phyloP scores from a whole-genome alignment of 139 green algal genomes.

The Picochlorum sp. region DNA sequence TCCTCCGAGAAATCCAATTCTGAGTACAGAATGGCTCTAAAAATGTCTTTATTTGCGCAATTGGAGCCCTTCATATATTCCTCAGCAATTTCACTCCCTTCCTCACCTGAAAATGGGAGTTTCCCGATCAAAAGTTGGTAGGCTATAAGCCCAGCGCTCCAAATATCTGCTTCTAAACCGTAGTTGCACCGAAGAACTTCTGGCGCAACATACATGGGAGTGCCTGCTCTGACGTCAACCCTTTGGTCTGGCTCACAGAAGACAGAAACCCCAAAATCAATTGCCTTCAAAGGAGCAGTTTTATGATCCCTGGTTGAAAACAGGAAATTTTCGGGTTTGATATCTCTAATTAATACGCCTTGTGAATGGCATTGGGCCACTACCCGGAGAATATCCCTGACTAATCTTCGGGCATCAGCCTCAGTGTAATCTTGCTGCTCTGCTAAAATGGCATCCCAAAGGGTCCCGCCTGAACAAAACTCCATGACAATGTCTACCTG shows the following conservation, averaged over 20 bases:
- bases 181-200: conserved; percentile 60
- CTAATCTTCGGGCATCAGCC: conserved; percentile 23
- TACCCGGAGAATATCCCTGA: conserved; percentile 41
- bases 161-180: conserved; percentile 52
- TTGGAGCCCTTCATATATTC: conserved; percentile 30
- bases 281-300: conserved; percentile 46
- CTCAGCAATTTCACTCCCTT: conserved; percentile 37
- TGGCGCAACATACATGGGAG: conserved; percentile 40
- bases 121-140: conserved; percentile 54
- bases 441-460: conserved; percentile 23
- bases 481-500: conserved; percentile 69
- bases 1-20: conserved; percentile 53
- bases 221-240: conserved; percentile 26
- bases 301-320: conserved; percentile 34
- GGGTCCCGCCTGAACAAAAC: conserved; percentile 39
- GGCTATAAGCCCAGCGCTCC: conserved; percentile 47
- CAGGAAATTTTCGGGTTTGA: conserved; percentile 77
- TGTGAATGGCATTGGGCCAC: conserved; percentile 61
- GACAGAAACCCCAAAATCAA: conserved; percentile 58
- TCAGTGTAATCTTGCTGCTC: conserved; percentile 34
- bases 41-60: conserved; percentile 40
- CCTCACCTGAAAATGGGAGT: conserved; percentile 51
- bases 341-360: conserved; percentile 54
- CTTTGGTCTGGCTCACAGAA: conserved; percentile 42
- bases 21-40: conserved; percentile 50